Evolutionary conservation across 108 stramenopile genomes (phyloP).

Genomic region (Stephanodiscus triporus): DNA sequence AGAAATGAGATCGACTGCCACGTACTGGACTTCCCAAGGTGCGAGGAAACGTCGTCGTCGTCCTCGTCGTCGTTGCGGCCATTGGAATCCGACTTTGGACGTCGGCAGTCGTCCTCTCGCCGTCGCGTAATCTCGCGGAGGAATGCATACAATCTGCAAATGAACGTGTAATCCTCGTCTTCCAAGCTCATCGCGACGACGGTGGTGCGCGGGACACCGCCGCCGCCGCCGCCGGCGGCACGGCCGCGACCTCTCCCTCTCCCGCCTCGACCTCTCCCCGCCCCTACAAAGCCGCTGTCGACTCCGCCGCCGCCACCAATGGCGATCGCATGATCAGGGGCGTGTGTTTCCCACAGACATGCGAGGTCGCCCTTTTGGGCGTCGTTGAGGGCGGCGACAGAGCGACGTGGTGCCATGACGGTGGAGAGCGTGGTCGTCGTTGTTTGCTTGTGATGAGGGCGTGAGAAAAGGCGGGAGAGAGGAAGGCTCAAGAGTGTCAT

Average conservation of each 20-base stretch:
- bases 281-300: conserved; percentile 5
- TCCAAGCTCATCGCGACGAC: conserved; percentile 38
- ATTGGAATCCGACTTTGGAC: background rate
- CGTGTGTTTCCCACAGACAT: conserved; percentile 47
- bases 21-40: conserved; percentile 20
- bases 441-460: no score
- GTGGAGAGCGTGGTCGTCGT: background rate
- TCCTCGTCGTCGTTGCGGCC: conserved; percentile 19
- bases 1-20: conserved; percentile 41
- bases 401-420: background rate
- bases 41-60: conserved; percentile 13
- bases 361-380: conserved; percentile 54
- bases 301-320: conserved; percentile 12
- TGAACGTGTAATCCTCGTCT: conserved; percentile 44
- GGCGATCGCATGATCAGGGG: conserved; percentile 25
- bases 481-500: no score
- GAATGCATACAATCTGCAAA: conserved; percentile 48
- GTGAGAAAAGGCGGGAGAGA: no score
- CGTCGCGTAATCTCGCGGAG: conserved; percentile 15
- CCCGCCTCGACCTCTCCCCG: conserved; percentile 14
- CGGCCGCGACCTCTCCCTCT: conserved; percentile 16
- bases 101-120: background rate
- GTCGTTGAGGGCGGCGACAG: conserved; percentile 35
- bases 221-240: conserved; percentile 19
- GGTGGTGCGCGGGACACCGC: conserved; percentile 28